Evolutionary conservation across 73 alveolate species (phyloP), one percentile per base, ranked within the genome.

Genomic region (Chromera velia): DNA sequence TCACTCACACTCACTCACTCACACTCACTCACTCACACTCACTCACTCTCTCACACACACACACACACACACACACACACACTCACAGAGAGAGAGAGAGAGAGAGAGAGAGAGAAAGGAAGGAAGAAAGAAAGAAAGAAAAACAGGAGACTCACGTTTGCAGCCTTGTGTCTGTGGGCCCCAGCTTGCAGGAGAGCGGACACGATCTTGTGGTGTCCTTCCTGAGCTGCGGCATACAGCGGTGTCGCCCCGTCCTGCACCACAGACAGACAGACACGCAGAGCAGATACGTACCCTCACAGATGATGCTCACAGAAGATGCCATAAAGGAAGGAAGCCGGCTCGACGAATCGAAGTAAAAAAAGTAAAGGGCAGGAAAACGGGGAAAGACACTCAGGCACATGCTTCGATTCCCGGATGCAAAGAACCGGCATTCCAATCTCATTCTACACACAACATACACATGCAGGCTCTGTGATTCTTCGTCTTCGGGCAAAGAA

Each of bases 101-200:
- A 6, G 26, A 30, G 26, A 55, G 26, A 19, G 63, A 18, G 18
- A 18, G 24, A 9, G 63, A 27, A 4, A 19, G 69, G 4, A 18
- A 1, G 29, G 26, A 55, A 55, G 28, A 30, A 9, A 7, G 26
- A 55, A 55, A 18, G 69, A 6, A 27, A 55, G 69, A 55, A 30
- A 19, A 55, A 19, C 69, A 19, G 30, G 28, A 30, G 18, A 27
- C 18, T 1, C 1, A 9, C 32, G 69, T 22, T 22, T 1, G 32
- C 69, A 10, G 64, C 63, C 76, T 1, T 30, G 63, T 70, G 33
- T 19, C 27, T 70, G 0, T 84, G 75, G 1, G 88, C 90, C 26
- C 86, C 89, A n/a, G 81, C 77, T 7, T 84, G 77, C 32, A 84
- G 33, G 47, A 88, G 78, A 9, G 79, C 82, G 28, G 72, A 46